Percentiles rank a stretch among this genome's conserved stretches.
Conservation (phyloP, 768 basidiomycete species). For the Suillus discolor region DNA sequence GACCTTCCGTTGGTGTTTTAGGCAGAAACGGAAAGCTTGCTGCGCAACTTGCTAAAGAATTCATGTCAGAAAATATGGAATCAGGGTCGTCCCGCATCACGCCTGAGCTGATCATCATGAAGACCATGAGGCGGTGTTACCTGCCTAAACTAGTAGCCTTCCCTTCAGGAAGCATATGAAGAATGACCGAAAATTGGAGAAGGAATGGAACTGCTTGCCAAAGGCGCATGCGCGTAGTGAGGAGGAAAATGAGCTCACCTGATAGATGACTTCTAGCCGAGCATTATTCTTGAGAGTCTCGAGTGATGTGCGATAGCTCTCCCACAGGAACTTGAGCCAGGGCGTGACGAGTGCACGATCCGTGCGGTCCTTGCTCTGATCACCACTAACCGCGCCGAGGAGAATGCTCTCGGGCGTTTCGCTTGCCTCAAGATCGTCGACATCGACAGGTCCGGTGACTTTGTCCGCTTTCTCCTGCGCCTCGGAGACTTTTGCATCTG, state of each 20-base stretch:
- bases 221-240: neutral
- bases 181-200: neutral
- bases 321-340: slow-evolving; percentile 99
- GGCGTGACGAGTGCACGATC: slow-evolving; percentile 95
- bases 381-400: slow-evolving; percentile 84
- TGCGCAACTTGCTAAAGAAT: slow-evolving; percentile 82
- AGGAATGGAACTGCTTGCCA: slow-evolving; percentile 5
- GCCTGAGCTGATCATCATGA: neutral
- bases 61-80: neutral
- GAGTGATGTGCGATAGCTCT: slow-evolving; percentile 92
- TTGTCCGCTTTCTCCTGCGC: slow-evolving; percentile 88
- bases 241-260: slow-evolving; percentile 51
- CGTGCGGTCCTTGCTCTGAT: slow-evolving; percentile 92
- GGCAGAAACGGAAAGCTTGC: slow-evolving; percentile 96
- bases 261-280: slow-evolving; percentile 89
- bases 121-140: neutral
- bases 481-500: slow-evolving; percentile 80
- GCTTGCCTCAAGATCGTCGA: slow-evolving; percentile 94
- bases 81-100: neutral
- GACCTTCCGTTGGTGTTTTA: slow-evolving; percentile 90
- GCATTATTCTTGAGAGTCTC: slow-evolving; percentile 98
- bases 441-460: slow-evolving; percentile 70
- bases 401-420: slow-evolving; percentile 94
- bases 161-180: slow-evolving; percentile 5
- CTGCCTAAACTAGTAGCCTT: neutral